phyloP scores from a whole-genome alignment of 495 filamentous ascomycete species.

The Penicillium arizonense region DNA sequence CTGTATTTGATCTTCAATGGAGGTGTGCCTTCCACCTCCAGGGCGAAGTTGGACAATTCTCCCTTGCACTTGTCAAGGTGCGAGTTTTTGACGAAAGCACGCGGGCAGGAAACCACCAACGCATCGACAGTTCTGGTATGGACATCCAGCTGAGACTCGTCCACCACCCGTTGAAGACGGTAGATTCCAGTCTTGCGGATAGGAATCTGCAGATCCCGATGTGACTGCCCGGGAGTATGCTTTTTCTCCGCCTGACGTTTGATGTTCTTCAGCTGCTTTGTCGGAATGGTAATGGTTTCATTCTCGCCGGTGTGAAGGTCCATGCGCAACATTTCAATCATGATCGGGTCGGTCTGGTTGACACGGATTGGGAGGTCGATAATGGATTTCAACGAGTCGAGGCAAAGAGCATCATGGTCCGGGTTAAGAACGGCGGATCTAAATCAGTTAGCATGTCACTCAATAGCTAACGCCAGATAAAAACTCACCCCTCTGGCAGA shows the following conservation, averaged over 20 bases:
- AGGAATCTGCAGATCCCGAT: constrained; percentile 59
- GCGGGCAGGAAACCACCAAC: constrained; percentile 80
- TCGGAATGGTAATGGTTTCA: constrained; percentile 71
- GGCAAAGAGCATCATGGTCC: constrained; percentile 69
- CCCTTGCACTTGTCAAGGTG: constrained; percentile 69
- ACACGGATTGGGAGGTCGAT: constrained; percentile 80
- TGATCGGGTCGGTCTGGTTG: constrained; percentile 85
- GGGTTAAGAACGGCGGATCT: constrained; percentile 88
- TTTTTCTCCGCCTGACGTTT: constrained; percentile 59
- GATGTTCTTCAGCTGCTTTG: constrained; percentile 67
- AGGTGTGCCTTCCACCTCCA: constrained; percentile 84
- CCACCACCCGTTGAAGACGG: constrained; percentile 76
- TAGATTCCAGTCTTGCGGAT: constrained; percentile 86
- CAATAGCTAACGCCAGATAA: neutral
- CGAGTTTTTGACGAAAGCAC: constrained; percentile 64
- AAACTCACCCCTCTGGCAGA: constrained; percentile 82
- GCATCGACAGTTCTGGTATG: constrained; percentile 70
- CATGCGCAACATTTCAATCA: constrained; percentile 79
- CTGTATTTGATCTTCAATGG: constrained; percentile 93
- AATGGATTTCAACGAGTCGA: constrained; percentile 58
- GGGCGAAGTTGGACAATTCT: constrained; percentile 78
- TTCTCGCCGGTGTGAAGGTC: constrained; percentile 77
- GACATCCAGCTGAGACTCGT: constrained; percentile 91
- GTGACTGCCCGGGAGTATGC: constrained; percentile 41
- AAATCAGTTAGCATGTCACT: constrained; percentile 24